Base-by-base conservation (phyloP, 331 rosid genomes). In the Malus hybrid region DNA sequence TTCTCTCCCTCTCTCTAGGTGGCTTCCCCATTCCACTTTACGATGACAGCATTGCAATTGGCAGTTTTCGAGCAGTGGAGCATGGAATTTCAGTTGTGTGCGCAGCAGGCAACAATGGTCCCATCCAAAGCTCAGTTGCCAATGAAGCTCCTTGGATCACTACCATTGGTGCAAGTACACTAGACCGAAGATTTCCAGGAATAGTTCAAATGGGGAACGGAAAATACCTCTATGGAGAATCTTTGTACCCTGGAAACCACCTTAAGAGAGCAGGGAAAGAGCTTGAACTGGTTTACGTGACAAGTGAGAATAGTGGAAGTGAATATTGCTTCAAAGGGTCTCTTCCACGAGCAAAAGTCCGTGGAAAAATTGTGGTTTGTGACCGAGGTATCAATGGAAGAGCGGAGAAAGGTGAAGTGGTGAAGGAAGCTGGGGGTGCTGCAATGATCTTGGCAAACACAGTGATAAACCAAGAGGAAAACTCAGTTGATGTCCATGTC, bases 101-200 rank as follows among this genome's bases (percentile, higher is more conserved):
- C 66, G 97, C 97, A 1, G 99, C 97, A 7, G 99, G 97, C 67
- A 95, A 95, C 87, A 88, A 85, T 66, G 99, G 99, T 2, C 97
- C 99, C 3, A 70, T 39, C 8, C 87, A 77, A 73, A 95, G 92
- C 87, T 92, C 99, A 52, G 96, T 95, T 50, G 88, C 97, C 68
- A 95, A 95, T 81, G 99, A 88, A 79, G 99, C 97, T 80, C 99
- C 99, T 65, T 95, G 97, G 97, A 89, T 95, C 83, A 77, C 92
- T 33, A 92, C 99, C 18, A 72, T 95, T 24, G 97, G 97, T 13
- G 97, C 97, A 1, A 87, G 97, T 86, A 90, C 97, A 39, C 72
- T 95, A 5, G 97, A 95, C 73, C 80, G 96, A 71, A 90, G 79
- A 72, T 95, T 95, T 68, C 97, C 97, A 3, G 93, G 91, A 7